Evolutionary conservation across 306 rosid species (phyloP).

Genomic region (Medicago ruthenica): DNA sequence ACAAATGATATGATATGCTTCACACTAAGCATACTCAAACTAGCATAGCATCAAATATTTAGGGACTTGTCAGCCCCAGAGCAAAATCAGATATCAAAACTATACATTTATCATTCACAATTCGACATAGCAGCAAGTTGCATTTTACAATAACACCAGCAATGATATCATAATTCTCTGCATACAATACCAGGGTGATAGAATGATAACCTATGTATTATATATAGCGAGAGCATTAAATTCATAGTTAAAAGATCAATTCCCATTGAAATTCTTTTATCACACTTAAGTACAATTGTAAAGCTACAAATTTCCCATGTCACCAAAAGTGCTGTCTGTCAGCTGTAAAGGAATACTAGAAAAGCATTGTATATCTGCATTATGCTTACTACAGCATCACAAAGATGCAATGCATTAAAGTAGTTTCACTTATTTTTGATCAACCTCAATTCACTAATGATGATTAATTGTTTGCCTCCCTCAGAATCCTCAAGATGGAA

Average conservation of each 20-base stretch:
- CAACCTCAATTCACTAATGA: constrained; percentile 13
- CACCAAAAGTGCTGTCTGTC: constrained; percentile 35
- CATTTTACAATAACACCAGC: constrained; percentile 19
- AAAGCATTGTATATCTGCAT: constrained; percentile 37
- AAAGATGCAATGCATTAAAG: constrained; percentile 30
- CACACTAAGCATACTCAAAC: neutral
- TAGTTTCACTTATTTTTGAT: constrained; percentile 33
- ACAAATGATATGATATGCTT: neutral
- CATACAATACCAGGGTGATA: constrained; percentile 1
- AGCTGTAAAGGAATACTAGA: constrained; percentile 34
- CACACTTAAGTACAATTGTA: constrained; percentile 38
- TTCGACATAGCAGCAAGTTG: neutral
- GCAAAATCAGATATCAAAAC: constrained; percentile 4
- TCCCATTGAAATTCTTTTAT: constrained; percentile 22
- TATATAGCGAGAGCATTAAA: constrained; percentile 1
- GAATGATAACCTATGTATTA: constrained; percentile 13
- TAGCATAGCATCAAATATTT: constrained; percentile 3
- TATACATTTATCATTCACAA: neutral
- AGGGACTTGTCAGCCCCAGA: neutral
- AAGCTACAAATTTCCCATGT: constrained; percentile 20
- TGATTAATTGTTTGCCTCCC: constrained; percentile 67
- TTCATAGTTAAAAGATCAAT: neutral
- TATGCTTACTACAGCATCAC: constrained; percentile 35
- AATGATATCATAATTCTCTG: neutral
- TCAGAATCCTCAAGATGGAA: constrained; percentile 82